These are phyloP conservation scores for Hyaloscypha bicolor DNA, from an alignment of 495 filamentous ascomycete genomes.

Conservation along the genomic window DNA sequence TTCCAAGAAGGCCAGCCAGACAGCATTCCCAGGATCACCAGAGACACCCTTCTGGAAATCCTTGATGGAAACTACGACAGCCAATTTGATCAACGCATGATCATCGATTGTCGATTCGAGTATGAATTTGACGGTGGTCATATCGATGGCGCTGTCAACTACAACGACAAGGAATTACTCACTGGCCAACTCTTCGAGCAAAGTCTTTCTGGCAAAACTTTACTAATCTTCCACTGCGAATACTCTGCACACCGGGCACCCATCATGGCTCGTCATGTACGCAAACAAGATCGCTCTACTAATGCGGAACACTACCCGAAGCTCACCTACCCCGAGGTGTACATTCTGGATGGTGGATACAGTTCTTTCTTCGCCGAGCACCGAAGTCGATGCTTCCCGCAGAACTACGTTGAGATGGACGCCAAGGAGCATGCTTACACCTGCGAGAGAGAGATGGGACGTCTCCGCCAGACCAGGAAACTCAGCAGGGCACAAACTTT, in stretches of 20 bases:
- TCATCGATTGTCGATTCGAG: conserved; percentile 97
- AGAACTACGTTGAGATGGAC: conserved; percentile 95
- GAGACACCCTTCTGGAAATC: conserved; percentile 77
- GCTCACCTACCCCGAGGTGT: conserved; percentile 92
- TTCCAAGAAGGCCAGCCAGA: conserved; percentile 78
- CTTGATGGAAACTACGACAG: conserved; percentile 81
- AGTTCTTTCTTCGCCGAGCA: conserved; percentile 85
- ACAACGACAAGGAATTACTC: conserved; percentile 90
- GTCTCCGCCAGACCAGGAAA: conserved; percentile 77
- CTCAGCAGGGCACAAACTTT: conserved; percentile 90
- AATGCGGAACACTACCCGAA: conserved; percentile 84
- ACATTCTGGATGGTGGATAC: conserved; percentile 96
- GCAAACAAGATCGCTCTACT: conserved; percentile 77
- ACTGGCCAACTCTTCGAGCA: conserved; percentile 72
- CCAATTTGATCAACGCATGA: conserved; percentile 71
- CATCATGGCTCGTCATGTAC: conserved; percentile 89
- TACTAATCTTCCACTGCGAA: conserved; percentile 95
- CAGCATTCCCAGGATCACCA: conserved; percentile 82
- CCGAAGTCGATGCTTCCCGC: conserved; percentile 79
- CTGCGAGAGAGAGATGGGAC: conserved; percentile 91
- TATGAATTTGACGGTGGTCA: conserved; percentile 98
- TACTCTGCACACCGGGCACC: conserved; percentile 98
- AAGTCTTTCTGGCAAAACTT: conserved; percentile 62
- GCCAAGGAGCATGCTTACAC: conserved; percentile 85
- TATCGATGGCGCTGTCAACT: conserved; percentile 89